Evolutionary conservation across 768 basidiomycete genomes (phyloP).

Genomic region (Agaricus blazei): DNA sequence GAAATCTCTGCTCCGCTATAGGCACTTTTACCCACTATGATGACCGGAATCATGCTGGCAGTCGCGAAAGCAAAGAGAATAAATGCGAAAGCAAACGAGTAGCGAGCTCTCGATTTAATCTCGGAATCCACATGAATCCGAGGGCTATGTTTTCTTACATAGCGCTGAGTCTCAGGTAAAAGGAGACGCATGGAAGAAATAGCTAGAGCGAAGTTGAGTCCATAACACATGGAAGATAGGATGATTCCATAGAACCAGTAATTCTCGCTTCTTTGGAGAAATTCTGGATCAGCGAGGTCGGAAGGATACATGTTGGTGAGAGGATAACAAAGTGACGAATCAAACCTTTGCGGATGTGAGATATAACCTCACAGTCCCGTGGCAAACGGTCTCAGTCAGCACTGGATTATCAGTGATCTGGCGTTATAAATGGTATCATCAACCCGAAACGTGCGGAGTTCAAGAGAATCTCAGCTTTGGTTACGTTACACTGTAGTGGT

Average conservation of each 20-base stretch:
- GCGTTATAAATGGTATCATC: no score
- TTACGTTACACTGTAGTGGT: no score
- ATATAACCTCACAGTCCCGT: no score
- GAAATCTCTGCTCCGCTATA: background rate
- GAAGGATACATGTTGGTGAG: background rate
- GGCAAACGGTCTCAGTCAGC: no score
- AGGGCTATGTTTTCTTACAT: no score
- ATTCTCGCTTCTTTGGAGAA: background rate
- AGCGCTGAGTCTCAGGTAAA: background rate
- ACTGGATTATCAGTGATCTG: no score
- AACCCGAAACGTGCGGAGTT: no score
- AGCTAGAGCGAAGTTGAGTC: background rate
- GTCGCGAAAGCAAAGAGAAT: background rate
- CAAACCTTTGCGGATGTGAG: no score
- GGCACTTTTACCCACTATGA: background rate
- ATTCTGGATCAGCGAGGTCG: background rate
- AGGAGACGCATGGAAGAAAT: background rate
- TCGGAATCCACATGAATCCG: background rate
- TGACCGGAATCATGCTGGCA: background rate
- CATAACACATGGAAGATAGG: background rate
- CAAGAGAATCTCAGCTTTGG: no score
- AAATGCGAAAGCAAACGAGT: background rate
- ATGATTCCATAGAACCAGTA: constrained; percentile 6
- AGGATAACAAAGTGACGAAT: background rate
- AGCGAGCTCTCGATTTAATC: background rate